Evolutionary conservation across 179 eudicot genomes (phyloP), one percentile per base, ranked within the genome.

Genomic region (Silene coronaria): DNA sequence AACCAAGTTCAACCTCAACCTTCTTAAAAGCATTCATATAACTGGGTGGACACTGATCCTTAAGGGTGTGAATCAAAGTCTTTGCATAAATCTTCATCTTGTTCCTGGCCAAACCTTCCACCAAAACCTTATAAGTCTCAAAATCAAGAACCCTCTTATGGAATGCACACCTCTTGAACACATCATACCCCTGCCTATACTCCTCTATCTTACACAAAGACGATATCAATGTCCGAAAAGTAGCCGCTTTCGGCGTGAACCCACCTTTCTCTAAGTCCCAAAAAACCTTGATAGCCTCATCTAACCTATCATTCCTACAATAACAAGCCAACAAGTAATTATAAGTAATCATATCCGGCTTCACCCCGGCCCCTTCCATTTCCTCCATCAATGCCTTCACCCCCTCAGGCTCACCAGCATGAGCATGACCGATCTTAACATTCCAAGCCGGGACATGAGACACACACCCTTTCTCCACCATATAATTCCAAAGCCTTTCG

Each of bases 261-360:
- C 91, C 86, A 65, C 87, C 81, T 2, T 63, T 76, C 85, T 80
- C 80, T 71, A 91, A 76, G 61, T 76, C 91, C 12, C 79, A 75
- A 61, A 75, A 93, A 19, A 87, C 87, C 81, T 79, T 82, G 87
- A 81, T 77, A 4, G 97, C 97, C 69, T 89, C 96, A 55, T 87
- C 88, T 83, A 90, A 78, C 91, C 79, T 88, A 36, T 82, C 93
- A 75, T 77, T 80, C 77, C 70, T 82, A 82, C 88, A 88, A 80
- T 93, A 91, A 81, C 90, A 77, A 57, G 85, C 88, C 80, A 91
- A 84, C 84, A 93, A 80, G 74, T 89, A 88, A 75, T 86, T 89
- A n/a, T n/a, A n/a, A n/a, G n/a, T n/a, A n/a, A n/a, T n/a, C n/a
- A n/a, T n/a, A n/a, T n/a, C n/a, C n/a, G 98, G 97, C 57, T 77